Base-by-base conservation (phyloP, 163 green algal genomes). In the Volvox carteri region DNA sequence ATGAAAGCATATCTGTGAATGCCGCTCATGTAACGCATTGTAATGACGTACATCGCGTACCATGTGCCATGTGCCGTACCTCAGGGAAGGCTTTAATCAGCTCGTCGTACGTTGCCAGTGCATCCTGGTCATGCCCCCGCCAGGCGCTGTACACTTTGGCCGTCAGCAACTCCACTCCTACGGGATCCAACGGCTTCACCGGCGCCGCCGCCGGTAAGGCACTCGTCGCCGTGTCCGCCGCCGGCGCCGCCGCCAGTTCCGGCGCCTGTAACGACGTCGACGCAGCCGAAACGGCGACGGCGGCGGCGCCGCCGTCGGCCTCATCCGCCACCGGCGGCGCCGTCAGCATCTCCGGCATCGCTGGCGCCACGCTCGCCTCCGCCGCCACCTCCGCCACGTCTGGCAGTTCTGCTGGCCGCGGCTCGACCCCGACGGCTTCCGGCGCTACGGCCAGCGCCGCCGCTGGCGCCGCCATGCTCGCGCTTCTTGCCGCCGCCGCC, bases 121-220 rank as follows among this genome's bases (percentile, higher is more conserved):
- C 93, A 52, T 96, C 94, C 12, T 78, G 78, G 48, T 95, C 93
- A 67, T 96, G 94, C 1, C 94, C 94, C 2, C 91, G 78, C 94
- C 94, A 96, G 28, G 85, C 78, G 54, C 78, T 89, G 83, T 94
- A 96, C 37, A 90, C 70, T 90, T 96, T 96, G 78, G 86, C 94
- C 33, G 91, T 81, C 78, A 95, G 78, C 80, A 94, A 88, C 33
- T 93, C 92, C 30, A 95, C 44, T 0, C 84, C 60, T 52, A 90
- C 92, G 0, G 72, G 62, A 65, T 93, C 92, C 33, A 93, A 39
- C 19, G 86, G 81, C 41, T n/a, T 35, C 12, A 37, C 52, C 37
- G 30, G 39, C 35, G 25, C 67, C 44, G n/a, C 44, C 44, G n/a
- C 11, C 23, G 19, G 42, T 28, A 62, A 35, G 39, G 50, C 81